These are phyloP conservation scores for Fusarium sp. DNA, from an alignment of 2,329 filamentous ascomycete species.

Conservation along the genomic window DNA sequence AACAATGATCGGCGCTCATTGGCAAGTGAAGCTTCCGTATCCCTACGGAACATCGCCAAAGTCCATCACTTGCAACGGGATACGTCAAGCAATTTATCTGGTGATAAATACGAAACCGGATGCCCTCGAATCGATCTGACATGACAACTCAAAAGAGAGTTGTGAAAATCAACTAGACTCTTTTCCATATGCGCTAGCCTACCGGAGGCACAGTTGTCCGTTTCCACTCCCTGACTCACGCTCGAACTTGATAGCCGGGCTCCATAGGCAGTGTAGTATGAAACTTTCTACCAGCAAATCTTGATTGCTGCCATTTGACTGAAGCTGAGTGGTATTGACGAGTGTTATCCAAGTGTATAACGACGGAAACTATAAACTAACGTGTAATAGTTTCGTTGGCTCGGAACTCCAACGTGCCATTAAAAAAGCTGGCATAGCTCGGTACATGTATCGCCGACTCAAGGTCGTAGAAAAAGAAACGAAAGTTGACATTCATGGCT, in stretches of 20 bases:
- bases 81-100: constrained; percentile 11
- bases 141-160: constrained; percentile 8
- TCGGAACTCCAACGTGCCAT: too few species aligned
- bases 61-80: constrained; percentile 15
- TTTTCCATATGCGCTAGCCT: constrained; percentile 1
- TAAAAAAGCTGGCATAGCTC: too few species aligned
- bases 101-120: constrained; percentile 8
- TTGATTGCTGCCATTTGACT: constrained; percentile 20
- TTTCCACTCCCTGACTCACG: constrained; percentile 26
- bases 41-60: constrained; percentile 22
- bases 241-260: constrained; percentile 34
- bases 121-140: constrained; percentile 1
- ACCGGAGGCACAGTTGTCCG: constrained; percentile 28
- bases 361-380: too few species aligned
- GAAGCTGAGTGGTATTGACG: background rate
- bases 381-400: too few species aligned
- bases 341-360: too few species aligned
- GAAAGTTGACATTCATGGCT: background rate
- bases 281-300: constrained; percentile 13
- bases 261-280: constrained; percentile 28
- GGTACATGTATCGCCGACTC: too few species aligned
- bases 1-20: constrained; percentile 20
- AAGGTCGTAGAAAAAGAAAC: too few species aligned
- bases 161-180: background rate
- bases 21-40: constrained; percentile 15